Conservation (phyloP, 192 early-diverging fungal genomes). For the Coemansia sp. region DNA sequence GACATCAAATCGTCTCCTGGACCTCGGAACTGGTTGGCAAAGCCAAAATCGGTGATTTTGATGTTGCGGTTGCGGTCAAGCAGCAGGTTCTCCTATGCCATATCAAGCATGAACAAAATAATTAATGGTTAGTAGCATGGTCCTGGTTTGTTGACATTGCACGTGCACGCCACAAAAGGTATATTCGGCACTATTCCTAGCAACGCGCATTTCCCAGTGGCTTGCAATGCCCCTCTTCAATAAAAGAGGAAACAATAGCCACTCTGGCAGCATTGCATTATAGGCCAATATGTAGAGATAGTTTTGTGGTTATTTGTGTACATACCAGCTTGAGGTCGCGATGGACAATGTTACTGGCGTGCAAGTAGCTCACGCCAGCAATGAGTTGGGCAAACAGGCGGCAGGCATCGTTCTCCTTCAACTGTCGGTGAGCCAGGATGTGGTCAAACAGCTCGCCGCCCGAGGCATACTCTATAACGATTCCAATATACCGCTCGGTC, state of each 20-base stretch:
- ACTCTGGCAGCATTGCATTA: neutral
- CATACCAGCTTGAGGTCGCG: constrained; percentile 93
- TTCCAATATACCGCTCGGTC: constrained; percentile 94
- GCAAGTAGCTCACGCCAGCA: constrained; percentile 89
- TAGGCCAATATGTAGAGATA: neutral
- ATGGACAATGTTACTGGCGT: constrained; percentile 93
- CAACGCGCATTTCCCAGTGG: constrained; percentile 4
- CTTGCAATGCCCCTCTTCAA: neutral
- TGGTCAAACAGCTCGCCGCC: constrained; percentile 98
- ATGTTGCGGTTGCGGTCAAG: constrained; percentile 91
- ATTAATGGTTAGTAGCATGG: constrained; percentile 5
- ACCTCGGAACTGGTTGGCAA: constrained; percentile 86
- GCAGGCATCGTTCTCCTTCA: constrained; percentile 90
- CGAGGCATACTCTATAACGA: constrained; percentile 96
- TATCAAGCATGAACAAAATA: neutral
- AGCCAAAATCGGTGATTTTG: constrained; percentile 99
- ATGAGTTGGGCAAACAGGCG: constrained; percentile 93
- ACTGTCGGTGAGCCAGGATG: constrained; percentile 91
- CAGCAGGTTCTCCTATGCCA: constrained; percentile 85
- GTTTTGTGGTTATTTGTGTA: neutral
- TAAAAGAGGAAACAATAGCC: neutral
- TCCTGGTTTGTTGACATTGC: neutral
- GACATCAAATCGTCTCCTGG: constrained; percentile 81
- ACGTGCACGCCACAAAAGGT: neutral
- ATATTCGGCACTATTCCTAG: neutral